Evolutionary conservation across 768 basidiomycete species (phyloP).

Genomic region (Mycena belliarum): DNA sequence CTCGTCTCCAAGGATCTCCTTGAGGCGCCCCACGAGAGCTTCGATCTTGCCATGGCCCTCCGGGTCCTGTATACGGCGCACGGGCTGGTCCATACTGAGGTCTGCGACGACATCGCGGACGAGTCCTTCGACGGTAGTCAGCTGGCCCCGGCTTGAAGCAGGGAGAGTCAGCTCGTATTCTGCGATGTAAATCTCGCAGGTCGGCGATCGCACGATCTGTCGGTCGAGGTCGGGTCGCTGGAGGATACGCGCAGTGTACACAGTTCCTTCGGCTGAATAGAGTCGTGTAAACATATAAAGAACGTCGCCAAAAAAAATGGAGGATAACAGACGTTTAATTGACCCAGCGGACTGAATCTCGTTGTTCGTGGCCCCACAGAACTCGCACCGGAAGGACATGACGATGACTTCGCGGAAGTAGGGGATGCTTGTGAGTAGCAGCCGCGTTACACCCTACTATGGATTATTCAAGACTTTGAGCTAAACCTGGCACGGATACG

Average conservation of each 20-base stretch:
- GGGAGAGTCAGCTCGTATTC: slow-evolving; percentile 93
- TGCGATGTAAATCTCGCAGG: slow-evolving; percentile 80
- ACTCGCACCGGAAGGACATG: slow-evolving; percentile 95
- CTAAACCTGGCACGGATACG: slow-evolving; percentile 23
- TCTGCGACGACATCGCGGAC: slow-evolving; percentile 81
- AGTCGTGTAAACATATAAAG: neutral
- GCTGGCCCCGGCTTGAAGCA: slow-evolving; percentile 76
- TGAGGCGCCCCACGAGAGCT: slow-evolving; percentile 64
- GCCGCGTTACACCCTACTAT: slow-evolving; percentile 78
- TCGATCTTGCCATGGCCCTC: slow-evolving; percentile 74
- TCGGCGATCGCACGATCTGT: slow-evolving; percentile 87
- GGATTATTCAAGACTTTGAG: slow-evolving; percentile 23
- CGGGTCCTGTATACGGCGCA: slow-evolving; percentile 79
- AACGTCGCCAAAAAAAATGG: neutral
- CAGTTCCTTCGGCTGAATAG: slow-evolving; percentile 73
- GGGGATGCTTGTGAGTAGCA: slow-evolving; percentile 92
- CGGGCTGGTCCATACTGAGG: slow-evolving; percentile 77
- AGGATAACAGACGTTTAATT: slow-evolving; percentile 67
- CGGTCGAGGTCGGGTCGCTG: slow-evolving; percentile 81
- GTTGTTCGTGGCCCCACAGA: slow-evolving; percentile 88
- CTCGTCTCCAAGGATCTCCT: slow-evolving; percentile 62
- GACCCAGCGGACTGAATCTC: slow-evolving; percentile 90
- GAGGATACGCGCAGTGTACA: slow-evolving; percentile 81
- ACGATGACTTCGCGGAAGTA: slow-evolving; percentile 95
- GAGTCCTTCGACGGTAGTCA: slow-evolving; percentile 96